phyloP scores from a whole-genome alignment of 768 basidiomycete species.

The Boletus coccyginus region DNA sequence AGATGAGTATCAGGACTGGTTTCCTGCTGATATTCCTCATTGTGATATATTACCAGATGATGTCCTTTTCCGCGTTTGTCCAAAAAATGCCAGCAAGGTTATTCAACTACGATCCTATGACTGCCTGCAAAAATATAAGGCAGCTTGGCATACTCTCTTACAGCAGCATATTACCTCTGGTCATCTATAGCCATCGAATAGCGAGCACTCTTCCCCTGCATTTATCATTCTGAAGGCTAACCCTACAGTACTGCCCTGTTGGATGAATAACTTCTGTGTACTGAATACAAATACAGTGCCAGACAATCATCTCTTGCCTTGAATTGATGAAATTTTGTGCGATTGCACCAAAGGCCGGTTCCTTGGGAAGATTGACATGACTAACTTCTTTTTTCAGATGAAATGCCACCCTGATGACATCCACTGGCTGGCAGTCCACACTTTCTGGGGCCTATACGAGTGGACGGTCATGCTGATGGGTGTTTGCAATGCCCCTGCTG shows the following conservation, averaged over 20 bases:
- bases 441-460: conserved; percentile 39
- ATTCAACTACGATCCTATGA: conserved; percentile 21
- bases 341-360: conserved; percentile 34
- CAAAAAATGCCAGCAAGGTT: conserved; percentile 24
- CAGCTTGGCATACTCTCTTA: conserved; percentile 33
- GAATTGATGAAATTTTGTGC: conserved; percentile 14
- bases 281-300: conserved; percentile 24
- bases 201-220: conserved; percentile 30
- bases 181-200: conserved; percentile 26
- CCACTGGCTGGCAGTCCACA: conserved; percentile 35
- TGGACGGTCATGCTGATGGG: conserved; percentile 25
- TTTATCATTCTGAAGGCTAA: conserved; percentile 40
- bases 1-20: conserved; percentile 15
- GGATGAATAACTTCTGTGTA: conserved; percentile 30
- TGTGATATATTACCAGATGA: conserved; percentile 19
- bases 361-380: conserved; percentile 40
- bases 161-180: conserved; percentile 35
- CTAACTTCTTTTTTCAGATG: conserved; percentile 41
- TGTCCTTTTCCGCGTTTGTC: conserved; percentile 19
- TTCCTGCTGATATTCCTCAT: conserved; percentile 28
- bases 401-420: conserved; percentile 29
- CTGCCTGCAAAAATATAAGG: conserved; percentile 33
- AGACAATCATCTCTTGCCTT: conserved; percentile 17
- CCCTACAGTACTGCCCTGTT: conserved; percentile 12
- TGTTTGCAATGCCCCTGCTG: conserved; percentile 12